phyloP scores from a whole-genome alignment of 2,329 filamentous ascomycete genomes.

The Massarina eburnea region DNA sequence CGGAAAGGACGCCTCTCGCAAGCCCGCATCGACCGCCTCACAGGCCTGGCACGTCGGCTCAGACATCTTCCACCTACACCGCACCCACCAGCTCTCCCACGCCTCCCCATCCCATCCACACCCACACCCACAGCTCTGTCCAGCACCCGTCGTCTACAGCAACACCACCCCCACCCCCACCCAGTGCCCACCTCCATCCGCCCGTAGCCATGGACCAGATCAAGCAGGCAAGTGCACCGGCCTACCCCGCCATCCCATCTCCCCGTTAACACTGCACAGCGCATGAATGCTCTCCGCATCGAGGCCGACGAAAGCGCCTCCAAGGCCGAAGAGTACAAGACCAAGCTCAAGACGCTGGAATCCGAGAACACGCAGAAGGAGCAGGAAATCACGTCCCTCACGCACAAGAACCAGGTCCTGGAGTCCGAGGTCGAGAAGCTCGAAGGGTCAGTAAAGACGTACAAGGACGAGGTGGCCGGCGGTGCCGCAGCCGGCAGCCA shows the following conservation, averaged over 20 bases:
- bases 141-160: conserved; percentile 6
- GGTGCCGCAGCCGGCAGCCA: conserved; percentile 80
- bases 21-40: neutral
- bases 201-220: conserved; percentile 73
- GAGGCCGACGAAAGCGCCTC: conserved; percentile 83
- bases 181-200: conserved; percentile 4
- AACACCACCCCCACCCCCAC: conserved; percentile 5
- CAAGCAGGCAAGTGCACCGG: conserved; percentile 71
- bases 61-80: conserved; percentile 3
- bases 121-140: neutral
- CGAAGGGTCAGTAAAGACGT: conserved; percentile 78
- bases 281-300: conserved; percentile 92
- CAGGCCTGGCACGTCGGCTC: no score
- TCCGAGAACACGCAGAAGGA: conserved; percentile 96
- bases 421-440: conserved; percentile 92
- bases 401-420: conserved; percentile 91
- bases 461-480: conserved; percentile 84
- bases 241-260: conserved; percentile 40
- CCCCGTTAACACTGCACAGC: conserved; percentile 56
- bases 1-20: neutral
- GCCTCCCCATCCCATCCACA: conserved; percentile 4
- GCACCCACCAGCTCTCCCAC: conserved; percentile 1
- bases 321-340: conserved; percentile 84
- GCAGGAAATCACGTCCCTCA: conserved; percentile 94
- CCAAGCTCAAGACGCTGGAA: conserved; percentile 85